Conservation (phyloP, 495 filamentous ascomycete genomes). For the Bacidia gigantensis region DNA sequence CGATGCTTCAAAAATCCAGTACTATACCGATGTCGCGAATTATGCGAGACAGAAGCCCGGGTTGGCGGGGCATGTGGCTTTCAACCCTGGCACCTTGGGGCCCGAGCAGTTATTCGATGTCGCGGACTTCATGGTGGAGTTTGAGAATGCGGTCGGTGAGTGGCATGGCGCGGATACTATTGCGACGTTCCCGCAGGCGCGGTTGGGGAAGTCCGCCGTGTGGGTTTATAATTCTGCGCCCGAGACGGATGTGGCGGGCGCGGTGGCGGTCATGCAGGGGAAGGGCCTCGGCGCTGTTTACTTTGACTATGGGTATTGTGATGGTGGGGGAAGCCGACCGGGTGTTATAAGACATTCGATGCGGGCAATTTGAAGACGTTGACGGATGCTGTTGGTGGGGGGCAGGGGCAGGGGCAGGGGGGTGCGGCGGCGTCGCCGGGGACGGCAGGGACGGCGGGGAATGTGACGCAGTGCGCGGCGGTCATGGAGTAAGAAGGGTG, state of each 20-base stretch:
- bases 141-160: background rate
- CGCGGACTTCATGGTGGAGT: slow-evolving; percentile 13
- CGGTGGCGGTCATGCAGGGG: slow-evolving; percentile 11
- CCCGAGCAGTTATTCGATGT: slow-evolving; percentile 7
- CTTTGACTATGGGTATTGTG: slow-evolving; percentile 2
- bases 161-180: slow-evolving; percentile 9
- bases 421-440: too few relatives aligned
- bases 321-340: background rate
- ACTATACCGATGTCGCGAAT: slow-evolving; percentile 3
- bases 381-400: background rate
- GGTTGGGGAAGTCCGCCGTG: slow-evolving; percentile 2
- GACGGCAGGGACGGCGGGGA: too few relatives aligned
- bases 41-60: background rate
- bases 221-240: slow-evolving; percentile 16
- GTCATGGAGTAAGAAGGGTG: too few relatives aligned
- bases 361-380: background rate
- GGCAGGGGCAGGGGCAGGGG: too few relatives aligned
- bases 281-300: slow-evolving; percentile 9
- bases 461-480: too few relatives aligned
- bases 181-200: slow-evolving; percentile 3
- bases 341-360: background rate
- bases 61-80: slow-evolving; percentile 2
- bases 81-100: slow-evolving; percentile 13
- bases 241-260: background rate
- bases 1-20: slow-evolving; percentile 22